Percentiles rank a stretch among this genome's conserved stretches.
Evolutionary conservation across 2,329 filamentous ascomycete species (phyloP).

Genomic region (Rhynchosporium agropyri): DNA sequence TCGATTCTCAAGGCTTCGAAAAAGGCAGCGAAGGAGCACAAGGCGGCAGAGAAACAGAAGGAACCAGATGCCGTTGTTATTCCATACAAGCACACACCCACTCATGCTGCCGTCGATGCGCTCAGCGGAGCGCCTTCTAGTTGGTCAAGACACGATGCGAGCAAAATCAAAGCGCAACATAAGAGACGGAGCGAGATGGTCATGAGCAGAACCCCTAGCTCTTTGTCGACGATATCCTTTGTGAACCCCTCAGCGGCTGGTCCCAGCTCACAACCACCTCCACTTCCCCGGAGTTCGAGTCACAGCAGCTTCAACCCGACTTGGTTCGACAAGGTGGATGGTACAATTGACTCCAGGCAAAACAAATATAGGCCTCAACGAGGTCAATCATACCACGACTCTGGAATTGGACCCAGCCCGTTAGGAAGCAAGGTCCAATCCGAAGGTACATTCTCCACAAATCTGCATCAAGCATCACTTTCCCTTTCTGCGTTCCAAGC

Average conservation of each 20-base stretch:
- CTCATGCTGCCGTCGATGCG: conserved; percentile 62
- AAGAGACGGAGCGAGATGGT: conserved; percentile 39
- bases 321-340: conserved; percentile 36
- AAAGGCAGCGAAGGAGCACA: conserved; percentile 58
- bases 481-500: conserved; percentile 1
- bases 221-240: conserved; percentile 32
- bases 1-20: conserved; percentile 55
- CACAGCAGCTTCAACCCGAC: conserved; percentile 39
- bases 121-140: conserved; percentile 56
- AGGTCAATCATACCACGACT: conserved; percentile 37
- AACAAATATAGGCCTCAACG: conserved; percentile 26
- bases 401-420: conserved; percentile 38
- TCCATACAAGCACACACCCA: conserved; percentile 64
- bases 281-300: conserved; percentile 34
- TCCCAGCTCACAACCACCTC: conserved; percentile 23
- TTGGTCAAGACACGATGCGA: conserved; percentile 48
- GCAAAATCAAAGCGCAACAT: conserved; percentile 41
- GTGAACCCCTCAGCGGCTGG: conserved; percentile 23
- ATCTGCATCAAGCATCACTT: conserved; percentile 9
- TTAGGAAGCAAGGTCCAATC: conserved; percentile 37
- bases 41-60: conserved; percentile 50
- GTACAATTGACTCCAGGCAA: conserved; percentile 24
- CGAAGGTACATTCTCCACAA: conserved; percentile 34
- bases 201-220: conserved; percentile 34
- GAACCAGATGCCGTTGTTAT: conserved; percentile 44